These are phyloP conservation scores for Cryptosporidium meleagridis DNA, from an alignment of 169 alveolate genomes.

Conservation along the genomic window DNA sequence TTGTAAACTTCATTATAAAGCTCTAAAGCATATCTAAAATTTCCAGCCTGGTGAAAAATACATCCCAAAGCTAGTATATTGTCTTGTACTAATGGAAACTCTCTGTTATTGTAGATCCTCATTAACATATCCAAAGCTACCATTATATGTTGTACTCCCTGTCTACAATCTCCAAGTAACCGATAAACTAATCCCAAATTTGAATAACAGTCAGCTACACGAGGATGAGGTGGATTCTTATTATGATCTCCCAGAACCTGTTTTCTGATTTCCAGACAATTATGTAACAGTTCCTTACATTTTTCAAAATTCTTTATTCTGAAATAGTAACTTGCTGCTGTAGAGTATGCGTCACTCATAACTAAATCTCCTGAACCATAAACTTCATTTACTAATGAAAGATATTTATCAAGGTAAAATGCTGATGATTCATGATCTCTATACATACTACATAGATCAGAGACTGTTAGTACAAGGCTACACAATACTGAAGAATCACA, in stretches of 20 bases:
- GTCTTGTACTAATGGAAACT: slow-evolving; percentile 84
- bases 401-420: slow-evolving; percentile 76
- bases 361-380: slow-evolving; percentile 75
- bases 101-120: slow-evolving; percentile 84
- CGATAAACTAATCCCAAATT: slow-evolving; percentile 84
- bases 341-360: slow-evolving; percentile 76
- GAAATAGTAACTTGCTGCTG: slow-evolving; percentile 77
- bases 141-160: slow-evolving; percentile 83
- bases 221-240: slow-evolving; percentile 79
- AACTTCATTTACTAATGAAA: slow-evolving; percentile 60
- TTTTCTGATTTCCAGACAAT: slow-evolving; percentile 68
- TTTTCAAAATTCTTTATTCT: slow-evolving; percentile 53
- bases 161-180: slow-evolving; percentile 82
- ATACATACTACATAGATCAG: slow-evolving; percentile 78
- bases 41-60: slow-evolving; percentile 84
- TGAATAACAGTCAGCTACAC: slow-evolving; percentile 87
- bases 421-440: slow-evolving; percentile 77
- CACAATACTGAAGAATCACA: slow-evolving; percentile 79
- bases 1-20: slow-evolving; percentile 85
- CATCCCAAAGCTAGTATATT: slow-evolving; percentile 85
- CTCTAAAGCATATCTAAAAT: slow-evolving; percentile 83
- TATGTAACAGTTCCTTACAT: slow-evolving; percentile 41
- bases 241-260: slow-evolving; percentile 58
- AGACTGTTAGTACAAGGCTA: slow-evolving; percentile 77
- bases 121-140: slow-evolving; percentile 87